Evolutionary conservation across 805 yeast genomes (phyloP).

Genomic region (Candida lessepsii): DNA sequence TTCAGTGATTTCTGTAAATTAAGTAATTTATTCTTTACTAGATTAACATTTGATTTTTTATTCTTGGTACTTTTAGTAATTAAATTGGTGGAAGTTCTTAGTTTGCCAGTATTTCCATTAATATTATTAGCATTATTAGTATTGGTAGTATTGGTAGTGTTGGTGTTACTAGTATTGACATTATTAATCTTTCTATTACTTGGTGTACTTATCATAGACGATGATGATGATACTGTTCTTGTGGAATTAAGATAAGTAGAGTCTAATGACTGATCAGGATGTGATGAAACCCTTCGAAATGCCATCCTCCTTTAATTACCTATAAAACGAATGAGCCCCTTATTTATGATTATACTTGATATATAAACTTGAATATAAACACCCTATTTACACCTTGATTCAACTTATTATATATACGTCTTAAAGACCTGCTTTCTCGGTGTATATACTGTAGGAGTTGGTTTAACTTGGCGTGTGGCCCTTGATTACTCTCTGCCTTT

Average conservation of each 20-base stretch:
- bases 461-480: not conserved
- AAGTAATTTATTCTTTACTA: constrained; percentile 36
- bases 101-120: constrained; percentile 3
- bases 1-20: constrained; percentile 40
- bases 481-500: not conserved
- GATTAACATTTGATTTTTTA: constrained; percentile 24
- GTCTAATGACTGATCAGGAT: constrained; percentile 15
- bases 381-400: too few relatives aligned
- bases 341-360: too few relatives aligned
- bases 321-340: not conserved
- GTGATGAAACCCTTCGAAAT: constrained; percentile 17
- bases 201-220: constrained; percentile 42
- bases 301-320: constrained; percentile 4
- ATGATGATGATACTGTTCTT: constrained; percentile 37
- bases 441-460: too few relatives aligned
- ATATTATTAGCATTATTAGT: constrained; percentile 2
- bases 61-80: constrained; percentile 12
- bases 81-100: constrained; percentile 9
- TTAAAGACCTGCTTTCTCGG: not conserved
- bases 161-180: constrained; percentile 9
- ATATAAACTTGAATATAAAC: too few relatives aligned
- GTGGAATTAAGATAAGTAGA: constrained; percentile 22
- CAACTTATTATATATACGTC: too few relatives aligned
- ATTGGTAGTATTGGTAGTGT: constrained; percentile 10
- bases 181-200: constrained; percentile 24